A percentile compares a stretch with the other conserved stretches of the same genome.
Evolutionary conservation across 116 monocot genomes (phyloP).

Genomic region (Cymodocea nodosa): DNA sequence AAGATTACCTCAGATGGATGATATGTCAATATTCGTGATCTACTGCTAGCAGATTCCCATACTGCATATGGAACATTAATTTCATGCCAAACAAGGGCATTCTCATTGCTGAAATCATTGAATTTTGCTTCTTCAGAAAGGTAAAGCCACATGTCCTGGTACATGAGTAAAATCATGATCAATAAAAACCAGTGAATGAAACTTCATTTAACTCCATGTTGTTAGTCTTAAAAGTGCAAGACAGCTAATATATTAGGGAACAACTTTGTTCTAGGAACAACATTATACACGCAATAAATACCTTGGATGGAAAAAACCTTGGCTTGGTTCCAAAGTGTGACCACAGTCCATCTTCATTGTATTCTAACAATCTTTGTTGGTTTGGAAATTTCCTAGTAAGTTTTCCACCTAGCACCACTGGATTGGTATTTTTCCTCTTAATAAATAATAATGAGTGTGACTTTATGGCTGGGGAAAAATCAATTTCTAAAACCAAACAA

Average conservation of each 20-base stretch:
- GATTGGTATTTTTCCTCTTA: neutral
- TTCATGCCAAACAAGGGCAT: slow-evolving; percentile 93
- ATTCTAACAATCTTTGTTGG: neutral
- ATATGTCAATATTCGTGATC: slow-evolving; percentile 51
- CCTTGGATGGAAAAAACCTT: neutral
- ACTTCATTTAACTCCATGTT: neutral
- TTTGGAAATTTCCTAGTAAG: neutral
- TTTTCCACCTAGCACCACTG: neutral
- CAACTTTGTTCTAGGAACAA: too few relatives aligned
- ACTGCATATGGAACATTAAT: slow-evolving; percentile 80
- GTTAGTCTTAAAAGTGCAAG: too few relatives aligned
- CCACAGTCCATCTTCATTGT: neutral
- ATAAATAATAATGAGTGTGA: too few relatives aligned
- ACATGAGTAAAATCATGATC: slow-evolving; percentile 5
- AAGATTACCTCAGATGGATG: slow-evolving; percentile 75
- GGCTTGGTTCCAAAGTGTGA: neutral
- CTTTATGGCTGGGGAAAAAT: too few relatives aligned
- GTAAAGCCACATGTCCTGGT: slow-evolving; percentile 95
- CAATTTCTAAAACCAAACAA: too few relatives aligned
- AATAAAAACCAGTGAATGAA: neutral
- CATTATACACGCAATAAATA: too few relatives aligned
- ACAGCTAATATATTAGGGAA: too few relatives aligned
- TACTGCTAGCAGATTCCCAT: slow-evolving; percentile 60
- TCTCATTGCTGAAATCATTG: slow-evolving; percentile 73
- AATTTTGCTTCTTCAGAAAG: slow-evolving; percentile 72